Conservation (phyloP, 2,329 filamentous ascomycete genomes). For the Leptographium wingfieldii region DNA sequence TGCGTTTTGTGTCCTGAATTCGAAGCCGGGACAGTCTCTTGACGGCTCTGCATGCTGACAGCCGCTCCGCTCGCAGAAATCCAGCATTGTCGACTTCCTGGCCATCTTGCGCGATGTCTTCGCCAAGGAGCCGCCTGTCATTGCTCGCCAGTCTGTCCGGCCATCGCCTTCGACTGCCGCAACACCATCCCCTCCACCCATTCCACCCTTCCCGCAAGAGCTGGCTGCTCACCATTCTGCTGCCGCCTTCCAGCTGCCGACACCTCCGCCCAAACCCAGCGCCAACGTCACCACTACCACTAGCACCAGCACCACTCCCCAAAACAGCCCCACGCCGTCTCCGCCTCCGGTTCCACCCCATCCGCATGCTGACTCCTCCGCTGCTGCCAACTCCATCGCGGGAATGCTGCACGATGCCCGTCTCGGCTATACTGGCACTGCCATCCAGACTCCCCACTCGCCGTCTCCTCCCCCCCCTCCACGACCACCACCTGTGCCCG, state of each 20-base stretch:
- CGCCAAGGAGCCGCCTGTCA: slow-evolving; percentile 85
- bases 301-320: slow-evolving; percentile 6
- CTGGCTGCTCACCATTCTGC: slow-evolving; percentile 24
- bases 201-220: slow-evolving; percentile 61
- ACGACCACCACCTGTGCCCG: slow-evolving; percentile 8
- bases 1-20: slow-evolving; percentile 31
- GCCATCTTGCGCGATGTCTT: slow-evolving; percentile 77
- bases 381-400: neutral
- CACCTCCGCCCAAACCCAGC: slow-evolving; percentile 41
- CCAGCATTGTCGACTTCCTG: slow-evolving; percentile 70
- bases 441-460: slow-evolving; percentile 3
- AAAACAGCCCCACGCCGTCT: neutral
- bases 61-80: slow-evolving; percentile 46
- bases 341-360: slow-evolving; percentile 10
- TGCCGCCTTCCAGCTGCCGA: slow-evolving; percentile 20
- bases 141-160: slow-evolving; percentile 49
- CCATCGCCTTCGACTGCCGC: slow-evolving; percentile 19
- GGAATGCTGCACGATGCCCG: neutral
- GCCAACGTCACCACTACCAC: slow-evolving; percentile 7
- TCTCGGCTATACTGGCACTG: slow-evolving; percentile 12
- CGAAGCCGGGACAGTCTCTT: too few relatives aligned
- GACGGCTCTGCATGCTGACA: neutral
- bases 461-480: neutral
- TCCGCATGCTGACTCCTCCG: neutral
- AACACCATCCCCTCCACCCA: slow-evolving; percentile 42